Evolutionary conservation across 208 protist species (phyloP).

Genomic region (Acanthamoeba quina): DNA sequence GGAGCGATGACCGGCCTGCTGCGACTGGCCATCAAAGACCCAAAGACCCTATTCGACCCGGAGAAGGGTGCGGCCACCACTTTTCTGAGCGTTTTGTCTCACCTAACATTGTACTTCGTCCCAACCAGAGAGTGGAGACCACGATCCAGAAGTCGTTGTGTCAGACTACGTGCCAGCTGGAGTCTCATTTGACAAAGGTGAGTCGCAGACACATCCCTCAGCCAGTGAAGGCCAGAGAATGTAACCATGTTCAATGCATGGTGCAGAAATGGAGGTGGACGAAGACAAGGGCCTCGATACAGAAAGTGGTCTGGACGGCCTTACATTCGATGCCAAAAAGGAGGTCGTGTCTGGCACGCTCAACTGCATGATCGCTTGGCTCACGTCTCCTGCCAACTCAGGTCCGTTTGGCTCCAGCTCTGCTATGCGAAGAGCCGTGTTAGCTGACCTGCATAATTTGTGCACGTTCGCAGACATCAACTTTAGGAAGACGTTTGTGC

Average conservation of each 20-base stretch:
- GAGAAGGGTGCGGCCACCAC: background rate
- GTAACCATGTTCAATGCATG: background rate
- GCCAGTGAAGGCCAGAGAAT: background rate
- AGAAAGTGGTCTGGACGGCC: background rate
- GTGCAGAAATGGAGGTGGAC: background rate
- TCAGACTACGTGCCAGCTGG: constrained; percentile 24
- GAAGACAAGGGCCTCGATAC: constrained; percentile 7
- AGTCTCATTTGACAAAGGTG: constrained; percentile 11
- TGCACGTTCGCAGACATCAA: constrained; percentile 42
- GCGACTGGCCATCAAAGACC: background rate
- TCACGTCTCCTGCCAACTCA: background rate
- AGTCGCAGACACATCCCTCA: background rate
- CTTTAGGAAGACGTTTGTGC: constrained; percentile 82
- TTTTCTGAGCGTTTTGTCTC: too few relatives aligned
- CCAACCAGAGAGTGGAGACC: background rate
- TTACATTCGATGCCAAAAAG: background rate
- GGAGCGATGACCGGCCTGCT: background rate
- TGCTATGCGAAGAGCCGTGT: background rate
- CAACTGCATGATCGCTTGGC: constrained; percentile 39
- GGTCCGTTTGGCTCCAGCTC: background rate
- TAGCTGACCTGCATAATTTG: background rate
- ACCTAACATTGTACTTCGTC: too few relatives aligned
- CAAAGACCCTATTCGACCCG: background rate
- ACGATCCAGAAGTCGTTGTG: background rate
- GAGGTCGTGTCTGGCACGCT: constrained; percentile 34